Evolutionary conservation across 2,329 filamentous ascomycete species (phyloP), one percentile per base, ranked within the genome.

Genomic region (Neofusicoccum laricinum): DNA sequence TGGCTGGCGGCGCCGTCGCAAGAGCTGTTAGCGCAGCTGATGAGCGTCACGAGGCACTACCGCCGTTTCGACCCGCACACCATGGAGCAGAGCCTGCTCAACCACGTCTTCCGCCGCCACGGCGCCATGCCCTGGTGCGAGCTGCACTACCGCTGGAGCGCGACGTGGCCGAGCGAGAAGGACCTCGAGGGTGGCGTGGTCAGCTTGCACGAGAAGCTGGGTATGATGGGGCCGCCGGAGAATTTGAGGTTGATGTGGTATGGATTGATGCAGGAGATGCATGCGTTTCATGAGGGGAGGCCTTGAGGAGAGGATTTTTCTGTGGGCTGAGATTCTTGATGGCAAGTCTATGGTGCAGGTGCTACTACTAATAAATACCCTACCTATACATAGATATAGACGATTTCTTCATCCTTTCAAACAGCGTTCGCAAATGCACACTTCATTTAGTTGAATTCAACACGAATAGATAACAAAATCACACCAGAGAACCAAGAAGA

Each of bases 101-200:
- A 81, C 67, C 81, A 82, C 66, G 80, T 77, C 2, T 78, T 79
- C 66, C 71, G 79, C 10, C 65, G 73, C 6, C 69, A 72, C 10
- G 79, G 78, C 0, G 69, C 75, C 11, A 81, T 81, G 78, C 78
- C 79, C 0, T 81, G 79, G 79, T 68, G 70, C 17, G 72, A 76
- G 61, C 62, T 81, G 53, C 68, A 76, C 59, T 72, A 71, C 61
- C 71, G 69, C 15, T 81, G 79, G 79, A 80, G 73, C 64, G 73
- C 76, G 4, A 77, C 75, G n/a, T 75, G 75, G 68, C 76, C 76
- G 15, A 77, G 68, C 48, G 61, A 71, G 64, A 66, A 65, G n/a
- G 77, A 79, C 67, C 61, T 75, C 0, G 68, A 73, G 32, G 70
- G 67, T 3, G 75, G 74, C 0, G 74, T 79, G 5, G 70, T 67